Evolutionary conservation across 176 grass and related monocot species (phyloP).

Genomic region (Eragrostis nindensis): DNA sequence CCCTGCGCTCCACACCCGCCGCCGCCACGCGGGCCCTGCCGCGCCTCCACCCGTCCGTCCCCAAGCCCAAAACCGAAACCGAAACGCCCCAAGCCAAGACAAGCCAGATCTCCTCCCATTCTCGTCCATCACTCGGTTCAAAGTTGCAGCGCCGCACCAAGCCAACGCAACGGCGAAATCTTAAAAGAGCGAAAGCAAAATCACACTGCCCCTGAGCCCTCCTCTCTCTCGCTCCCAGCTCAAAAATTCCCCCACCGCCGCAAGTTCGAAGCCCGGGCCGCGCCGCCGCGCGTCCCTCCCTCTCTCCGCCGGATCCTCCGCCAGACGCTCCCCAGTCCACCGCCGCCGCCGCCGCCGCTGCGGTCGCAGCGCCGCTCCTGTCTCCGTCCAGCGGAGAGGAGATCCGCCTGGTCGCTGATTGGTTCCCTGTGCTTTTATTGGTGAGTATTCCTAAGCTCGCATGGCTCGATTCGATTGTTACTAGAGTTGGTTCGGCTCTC

Average conservation of each 20-base stretch:
- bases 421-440: background rate
- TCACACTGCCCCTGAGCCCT: background rate
- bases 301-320: background rate
- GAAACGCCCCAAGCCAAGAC: background rate
- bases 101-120: background rate
- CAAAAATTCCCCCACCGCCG: background rate
- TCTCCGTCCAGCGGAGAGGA: background rate
- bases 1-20: background rate
- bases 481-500: background rate
- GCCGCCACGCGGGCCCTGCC: background rate
- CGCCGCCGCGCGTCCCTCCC: background rate
- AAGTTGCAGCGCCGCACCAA: conserved; percentile 9
- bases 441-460: conserved; percentile 21
- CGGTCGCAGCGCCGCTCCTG: background rate
- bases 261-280: background rate
- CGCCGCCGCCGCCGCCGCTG: background rate
- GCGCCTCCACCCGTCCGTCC: background rate
- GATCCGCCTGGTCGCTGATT: background rate
- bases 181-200: background rate
- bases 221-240: conserved; percentile 27
- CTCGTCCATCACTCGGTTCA: background rate
- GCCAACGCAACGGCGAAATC: background rate
- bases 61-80: background rate
- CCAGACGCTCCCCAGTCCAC: background rate
- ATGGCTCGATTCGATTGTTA: background rate